Base-by-base conservation (phyloP, 1,284 basidiomycete genomes). In the Apiotrichum sp. region DNA sequence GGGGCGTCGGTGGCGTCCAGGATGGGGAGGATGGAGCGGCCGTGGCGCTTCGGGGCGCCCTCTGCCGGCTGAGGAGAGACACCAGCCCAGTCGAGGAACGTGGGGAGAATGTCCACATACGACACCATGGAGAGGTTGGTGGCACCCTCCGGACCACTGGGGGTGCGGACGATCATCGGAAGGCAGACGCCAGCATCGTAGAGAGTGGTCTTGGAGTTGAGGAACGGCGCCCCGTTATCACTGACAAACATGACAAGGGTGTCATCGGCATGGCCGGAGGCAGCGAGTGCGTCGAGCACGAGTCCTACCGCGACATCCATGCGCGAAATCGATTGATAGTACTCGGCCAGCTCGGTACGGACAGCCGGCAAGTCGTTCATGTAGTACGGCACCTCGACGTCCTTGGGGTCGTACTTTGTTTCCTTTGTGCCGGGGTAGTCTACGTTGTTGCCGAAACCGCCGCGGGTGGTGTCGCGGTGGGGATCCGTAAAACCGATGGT, bases 141-240 rank as follows among this genome's bases (percentile, higher is more conserved):
- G 32, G 51, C 39, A 6, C 59, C 63, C 2, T 11, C 31, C 9
- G 41, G 33, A 1, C 44, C 38, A 6, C 53, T 47, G 3, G 64
- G 64, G 6, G n/a, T n/a, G 3, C 61, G 46, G 4, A 66, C 51
- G 31, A 66, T 53, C 13, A 66, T 44, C 0, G 62, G 62, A 6
- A 66, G 52, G 33, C 62, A 55, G 8, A 53, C 55, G 3, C 64
- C 64, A 14, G 64, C 61, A 43, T 66, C 64, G 47, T 59, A 66
- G 10, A 66, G 55, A 3, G 64, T 66, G 8, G 64, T 64, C 46
- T 66, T 66, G 16, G 64, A 42, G 52, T 66, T 66, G 45, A 66
- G 54, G 54, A 66, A 66, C 7, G 64, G 64, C n/a, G 62, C 57
- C 0, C 64, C 64, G 47, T 66, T 66, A 53, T 64, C 64, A 41